Evolutionary conservation across 768 basidiomycete genomes (phyloP).

Genomic region (Lactifluus volemus): DNA sequence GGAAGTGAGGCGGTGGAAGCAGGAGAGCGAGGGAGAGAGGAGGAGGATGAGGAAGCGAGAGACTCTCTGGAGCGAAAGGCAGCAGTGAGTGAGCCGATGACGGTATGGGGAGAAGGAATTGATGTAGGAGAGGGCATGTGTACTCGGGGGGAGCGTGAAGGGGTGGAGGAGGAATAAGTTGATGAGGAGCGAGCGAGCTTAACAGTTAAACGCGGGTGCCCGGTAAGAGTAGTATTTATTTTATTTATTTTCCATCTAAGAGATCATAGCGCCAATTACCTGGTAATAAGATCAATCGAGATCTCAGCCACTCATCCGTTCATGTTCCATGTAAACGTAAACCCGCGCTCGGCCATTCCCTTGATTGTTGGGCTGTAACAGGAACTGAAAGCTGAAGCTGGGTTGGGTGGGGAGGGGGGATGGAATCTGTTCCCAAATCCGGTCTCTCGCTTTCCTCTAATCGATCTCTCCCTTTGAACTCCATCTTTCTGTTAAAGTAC

Average conservation of each 20-base stretch:
- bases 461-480: neutral
- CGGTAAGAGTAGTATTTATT: neutral
- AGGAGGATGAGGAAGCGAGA: slow-evolving; percentile 12
- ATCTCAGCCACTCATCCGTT: slow-evolving; percentile 2
- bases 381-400: neutral
- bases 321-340: slow-evolving; percentile 3
- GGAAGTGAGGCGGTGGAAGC: slow-evolving; percentile 20
- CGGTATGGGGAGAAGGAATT: neutral
- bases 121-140: neutral
- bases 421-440: neutral
- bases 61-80: slow-evolving; percentile 15
- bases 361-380: neutral
- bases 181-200: neutral
- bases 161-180: too few relatives aligned
- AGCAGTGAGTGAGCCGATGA: slow-evolving; percentile 13
- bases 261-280: neutral
- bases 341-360: slow-evolving; percentile 16
- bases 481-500: neutral
- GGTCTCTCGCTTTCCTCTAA: slow-evolving; percentile 1
- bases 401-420: too few relatives aligned
- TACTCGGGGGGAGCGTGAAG: neutral
- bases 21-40: slow-evolving; percentile 14
- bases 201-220: slow-evolving; percentile 10
- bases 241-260: slow-evolving; percentile 1
- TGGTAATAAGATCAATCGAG: slow-evolving; percentile 5